Conservation (phyloP, 2,329 filamentous ascomycete genomes). For the Uncinocarpus reesii region DNA sequence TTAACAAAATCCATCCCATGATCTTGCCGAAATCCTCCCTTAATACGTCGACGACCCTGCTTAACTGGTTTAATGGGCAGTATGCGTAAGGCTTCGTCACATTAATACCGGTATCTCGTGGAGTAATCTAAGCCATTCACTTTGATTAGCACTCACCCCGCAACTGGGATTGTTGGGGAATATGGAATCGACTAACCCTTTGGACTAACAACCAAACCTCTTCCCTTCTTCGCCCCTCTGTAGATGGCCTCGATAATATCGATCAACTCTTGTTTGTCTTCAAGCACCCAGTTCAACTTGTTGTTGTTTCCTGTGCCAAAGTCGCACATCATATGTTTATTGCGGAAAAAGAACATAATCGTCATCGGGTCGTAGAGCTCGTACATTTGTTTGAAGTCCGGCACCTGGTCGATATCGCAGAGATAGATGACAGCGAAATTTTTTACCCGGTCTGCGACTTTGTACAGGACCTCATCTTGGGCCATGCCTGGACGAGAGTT, state of each 20-base stretch:
- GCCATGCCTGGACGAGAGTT: constrained; percentile 44
- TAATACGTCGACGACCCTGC: too few relatives aligned
- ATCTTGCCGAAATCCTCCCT: neutral
- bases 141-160: neutral
- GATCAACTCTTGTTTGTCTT: constrained; percentile 97
- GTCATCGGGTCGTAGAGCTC: constrained; percentile 83
- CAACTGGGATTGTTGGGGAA: neutral
- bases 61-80: neutral
- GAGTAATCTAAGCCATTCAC: constrained; percentile 44
- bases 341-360: constrained; percentile 95
- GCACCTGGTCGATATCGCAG: constrained; percentile 77
- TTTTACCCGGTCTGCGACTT: constrained; percentile 84
- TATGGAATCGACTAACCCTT: constrained; percentile 50
- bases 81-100: neutral
- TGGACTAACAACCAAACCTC: constrained; percentile 90
- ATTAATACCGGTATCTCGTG: constrained; percentile 57
- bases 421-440: constrained; percentile 65
- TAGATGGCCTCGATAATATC: constrained; percentile 98
- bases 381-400: constrained; percentile 96
- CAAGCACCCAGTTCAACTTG: constrained; percentile 90
- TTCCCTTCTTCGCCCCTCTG: constrained; percentile 93
- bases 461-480: constrained; percentile 90
- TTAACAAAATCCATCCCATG: neutral
- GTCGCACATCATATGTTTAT: constrained; percentile 76
- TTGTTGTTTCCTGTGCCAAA: constrained; percentile 88